Conservation (phyloP, 192 early-diverging fungal genomes). For the Coemansia erecta region DNA sequence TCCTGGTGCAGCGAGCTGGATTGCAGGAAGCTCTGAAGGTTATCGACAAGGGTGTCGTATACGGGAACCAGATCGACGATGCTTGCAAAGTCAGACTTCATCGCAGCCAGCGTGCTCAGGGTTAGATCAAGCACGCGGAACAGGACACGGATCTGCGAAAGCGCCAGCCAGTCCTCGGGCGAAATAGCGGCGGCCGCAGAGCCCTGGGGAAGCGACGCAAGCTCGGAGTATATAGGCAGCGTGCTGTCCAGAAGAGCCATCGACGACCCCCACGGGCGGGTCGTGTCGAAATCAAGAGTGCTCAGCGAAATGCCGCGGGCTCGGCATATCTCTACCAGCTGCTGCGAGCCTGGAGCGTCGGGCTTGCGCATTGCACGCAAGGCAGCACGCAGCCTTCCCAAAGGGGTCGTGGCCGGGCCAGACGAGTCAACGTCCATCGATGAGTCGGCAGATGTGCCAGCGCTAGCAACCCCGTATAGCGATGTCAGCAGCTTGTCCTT, state of each 20-base stretch:
- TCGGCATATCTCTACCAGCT: constrained; percentile 41
- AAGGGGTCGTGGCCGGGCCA: constrained; percentile 14
- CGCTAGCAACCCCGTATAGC: constrained; percentile 18
- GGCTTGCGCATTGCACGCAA: constrained; percentile 15
- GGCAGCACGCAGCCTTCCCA: constrained; percentile 23
- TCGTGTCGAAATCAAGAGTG: constrained; percentile 25
- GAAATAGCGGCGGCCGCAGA: constrained; percentile 2
- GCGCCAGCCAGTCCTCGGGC: constrained; percentile 44
- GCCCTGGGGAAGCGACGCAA: constrained; percentile 11
- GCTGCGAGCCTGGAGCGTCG: constrained; percentile 14
- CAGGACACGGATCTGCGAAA: constrained; percentile 40
- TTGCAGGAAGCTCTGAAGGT: constrained; percentile 29
- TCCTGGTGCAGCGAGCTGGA: constrained; percentile 18
- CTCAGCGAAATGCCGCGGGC: constrained; percentile 18
- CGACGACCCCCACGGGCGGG: constrained; percentile 34
- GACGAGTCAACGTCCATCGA: not conserved
- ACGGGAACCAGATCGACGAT: constrained; percentile 45
- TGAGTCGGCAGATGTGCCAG: not conserved
- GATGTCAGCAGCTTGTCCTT: constrained; percentile 29
- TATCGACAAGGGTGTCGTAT: constrained; percentile 39
- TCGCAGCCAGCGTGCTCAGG: constrained; percentile 9
- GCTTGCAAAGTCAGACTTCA: constrained; percentile 33
- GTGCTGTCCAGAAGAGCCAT: constrained; percentile 27
- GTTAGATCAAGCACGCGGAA: constrained; percentile 25
- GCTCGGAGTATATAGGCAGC: constrained; percentile 21